Conservation (phyloP, 257 asterid species). For the Scutellaria baicalensis region DNA sequence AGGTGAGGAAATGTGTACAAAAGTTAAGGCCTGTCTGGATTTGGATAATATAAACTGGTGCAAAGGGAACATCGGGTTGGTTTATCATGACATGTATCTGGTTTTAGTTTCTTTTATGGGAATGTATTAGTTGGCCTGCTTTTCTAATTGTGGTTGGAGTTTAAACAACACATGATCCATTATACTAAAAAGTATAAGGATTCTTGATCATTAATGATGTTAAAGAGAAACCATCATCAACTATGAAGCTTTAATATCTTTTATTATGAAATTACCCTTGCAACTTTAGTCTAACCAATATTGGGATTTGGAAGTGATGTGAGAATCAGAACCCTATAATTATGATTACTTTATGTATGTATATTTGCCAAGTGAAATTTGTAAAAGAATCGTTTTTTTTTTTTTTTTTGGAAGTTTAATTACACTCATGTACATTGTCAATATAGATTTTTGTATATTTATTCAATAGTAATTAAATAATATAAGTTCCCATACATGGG, state of each 20-base stretch:
- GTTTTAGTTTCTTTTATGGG: conserved; percentile 30
- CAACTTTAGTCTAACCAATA: too few relatives aligned
- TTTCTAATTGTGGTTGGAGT: conserved; percentile 34
- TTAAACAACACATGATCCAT: conserved; percentile 22
- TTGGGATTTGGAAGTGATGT: too few relatives aligned
- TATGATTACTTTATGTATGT: too few relatives aligned
- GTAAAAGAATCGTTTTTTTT: too few relatives aligned
- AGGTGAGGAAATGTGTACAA: conserved; percentile 18
- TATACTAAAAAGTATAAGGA: neutral
- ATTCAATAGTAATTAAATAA: too few relatives aligned
- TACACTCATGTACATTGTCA: too few relatives aligned
- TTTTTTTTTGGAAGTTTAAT: too few relatives aligned
- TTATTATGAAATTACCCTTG: neutral
- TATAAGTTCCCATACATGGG: too few relatives aligned
- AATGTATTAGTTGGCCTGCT: conserved; percentile 46
- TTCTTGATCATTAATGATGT: neutral
- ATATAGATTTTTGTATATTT: too few relatives aligned
- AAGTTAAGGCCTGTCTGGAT: conserved; percentile 30
- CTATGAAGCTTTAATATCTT: neutral
- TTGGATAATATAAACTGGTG: conserved; percentile 18
- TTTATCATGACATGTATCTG: conserved; percentile 24
- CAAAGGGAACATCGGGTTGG: conserved; percentile 19
- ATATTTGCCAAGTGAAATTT: too few relatives aligned
- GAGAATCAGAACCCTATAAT: too few relatives aligned
- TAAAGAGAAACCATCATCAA: neutral